Evolutionary conservation across 2,329 filamentous ascomycete genomes (phyloP), one percentile per base, ranked within the genome.

Genomic region (Herpotrichia juniperi): DNA sequence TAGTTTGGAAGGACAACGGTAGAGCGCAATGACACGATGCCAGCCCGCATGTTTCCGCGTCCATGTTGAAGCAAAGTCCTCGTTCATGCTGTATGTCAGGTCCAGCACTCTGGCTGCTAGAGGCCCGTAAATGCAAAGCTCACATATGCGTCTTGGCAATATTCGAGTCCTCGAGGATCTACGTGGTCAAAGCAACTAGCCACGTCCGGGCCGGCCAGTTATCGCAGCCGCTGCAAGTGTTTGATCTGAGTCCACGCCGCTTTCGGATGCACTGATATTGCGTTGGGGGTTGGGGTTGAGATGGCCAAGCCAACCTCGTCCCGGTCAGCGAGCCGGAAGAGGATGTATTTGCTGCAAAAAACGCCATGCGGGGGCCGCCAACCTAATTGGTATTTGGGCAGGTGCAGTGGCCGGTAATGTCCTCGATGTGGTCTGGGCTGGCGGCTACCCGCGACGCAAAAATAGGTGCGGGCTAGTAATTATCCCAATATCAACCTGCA

Each of bases 181-280:
- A 56, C 69, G 57, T 65, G 60, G 64, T 63, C 64, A 60, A 61
- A 57, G 64, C 66, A 60, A 64, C 53, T 59, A 68, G 61, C 58
- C 71, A 68, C 72, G 66, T 68, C 56, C 69, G 71, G 70, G 61
- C 66, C 70, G 72, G 67, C 64, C 66, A 72, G 61, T 71, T 71
- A 73, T 71, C 69, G 67, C 63, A 62, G 59, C 69, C 68, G 70
- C 71, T 73, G 68, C 72, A 71, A 67, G 69, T 70, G 62, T 67
- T 68, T 58, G 57, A 57, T 58, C 62, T 60, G 52, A 49, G 47
- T 47, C 46, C 48, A 61, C 60, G 59, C 61, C 54, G 52, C 54
- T 68, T 58, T 62, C 53, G 64, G 62, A 65, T 51, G 57, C 57
- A 59, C 48, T 46, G 53, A 48, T 55, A 59, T 62, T 67, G 66